Evolutionary conservation across 2,329 filamentous ascomycete species (phyloP).

Genomic region (Colletotrichum sp.): DNA sequence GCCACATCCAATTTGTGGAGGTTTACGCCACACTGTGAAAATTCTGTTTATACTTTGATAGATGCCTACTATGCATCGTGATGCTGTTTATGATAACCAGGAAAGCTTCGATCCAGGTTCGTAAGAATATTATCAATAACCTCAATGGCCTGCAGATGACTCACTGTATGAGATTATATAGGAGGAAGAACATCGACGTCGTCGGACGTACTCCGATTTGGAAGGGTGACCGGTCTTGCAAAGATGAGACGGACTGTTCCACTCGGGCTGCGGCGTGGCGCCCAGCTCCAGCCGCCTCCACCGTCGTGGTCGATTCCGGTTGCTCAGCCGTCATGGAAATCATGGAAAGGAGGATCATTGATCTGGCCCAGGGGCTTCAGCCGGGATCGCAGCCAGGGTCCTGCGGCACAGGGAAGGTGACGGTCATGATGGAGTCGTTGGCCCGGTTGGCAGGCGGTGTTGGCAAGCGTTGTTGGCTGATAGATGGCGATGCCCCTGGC

Average conservation of each 20-base stretch:
- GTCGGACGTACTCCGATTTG: slow-evolving; percentile 12
- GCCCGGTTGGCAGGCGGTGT: background rate
- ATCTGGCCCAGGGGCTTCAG: background rate
- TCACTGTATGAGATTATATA: too few relatives aligned
- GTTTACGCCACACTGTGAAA: too few relatives aligned
- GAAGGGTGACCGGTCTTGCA: slow-evolving; percentile 9
- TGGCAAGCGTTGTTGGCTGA: background rate
- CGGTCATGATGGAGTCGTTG: background rate
- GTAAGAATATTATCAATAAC: too few relatives aligned
- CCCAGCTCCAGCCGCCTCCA: background rate
- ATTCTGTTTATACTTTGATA: too few relatives aligned
- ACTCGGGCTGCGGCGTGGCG: background rate
- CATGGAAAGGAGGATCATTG: background rate
- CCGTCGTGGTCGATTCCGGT: background rate
- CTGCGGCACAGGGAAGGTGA: background rate
- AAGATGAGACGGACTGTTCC: slow-evolving; percentile 2
- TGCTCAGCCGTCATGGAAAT: background rate
- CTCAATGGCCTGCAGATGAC: too few relatives aligned
- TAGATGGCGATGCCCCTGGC: background rate
- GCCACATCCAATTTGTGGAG: too few relatives aligned
- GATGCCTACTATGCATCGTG: too few relatives aligned
- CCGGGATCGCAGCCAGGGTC: background rate
- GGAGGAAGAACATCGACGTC: background rate
- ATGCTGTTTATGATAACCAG: too few relatives aligned
- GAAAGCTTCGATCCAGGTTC: too few relatives aligned